Evolutionary conservation across 2,329 filamentous ascomycete genomes (phyloP).

Genomic region (Fusarium sp.): DNA sequence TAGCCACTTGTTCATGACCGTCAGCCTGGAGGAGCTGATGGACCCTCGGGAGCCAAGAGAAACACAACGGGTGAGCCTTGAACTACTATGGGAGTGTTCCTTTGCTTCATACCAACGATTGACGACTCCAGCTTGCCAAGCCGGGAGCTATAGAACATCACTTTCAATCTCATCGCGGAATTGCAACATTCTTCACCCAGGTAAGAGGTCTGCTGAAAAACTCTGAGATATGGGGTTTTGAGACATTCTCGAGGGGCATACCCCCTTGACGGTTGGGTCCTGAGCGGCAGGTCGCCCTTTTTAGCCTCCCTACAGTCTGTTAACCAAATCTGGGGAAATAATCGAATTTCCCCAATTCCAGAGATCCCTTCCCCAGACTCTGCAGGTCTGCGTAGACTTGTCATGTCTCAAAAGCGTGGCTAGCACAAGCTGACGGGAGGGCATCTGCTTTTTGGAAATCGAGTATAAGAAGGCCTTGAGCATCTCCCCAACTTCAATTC

Average conservation of each 20-base stretch:
- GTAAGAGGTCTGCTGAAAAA: conserved; percentile 5
- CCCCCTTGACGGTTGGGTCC: neutral
- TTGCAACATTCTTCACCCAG: conserved; percentile 12
- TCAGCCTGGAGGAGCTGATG: neutral
- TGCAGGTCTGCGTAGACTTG: neutral
- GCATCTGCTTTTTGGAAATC: too few species aligned
- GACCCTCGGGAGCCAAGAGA: neutral
- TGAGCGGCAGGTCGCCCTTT: conserved; percentile 3
- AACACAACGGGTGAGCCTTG: neutral
- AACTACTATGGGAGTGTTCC: accelerated
- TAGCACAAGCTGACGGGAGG: accelerated
- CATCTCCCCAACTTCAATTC: conserved; percentile 20
- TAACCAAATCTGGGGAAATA: conserved; percentile 25
- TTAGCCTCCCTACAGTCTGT: neutral
- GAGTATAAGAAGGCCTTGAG: conserved; percentile 35
- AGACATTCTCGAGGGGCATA: conserved; percentile 31
- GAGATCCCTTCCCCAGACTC: conserved; percentile 19
- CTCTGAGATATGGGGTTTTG: neutral
- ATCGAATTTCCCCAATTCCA: conserved; percentile 39
- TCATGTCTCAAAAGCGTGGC: neutral
- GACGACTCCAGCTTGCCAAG: neutral
- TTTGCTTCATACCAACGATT: too few species aligned
- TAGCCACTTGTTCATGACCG: neutral
- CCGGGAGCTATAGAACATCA: neutral
- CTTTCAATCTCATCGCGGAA: neutral